Evolutionary conservation across 148 eudicot species (phyloP), one percentile per base, ranked within the genome.

Genomic region (Rhododendron griersonianum): DNA sequence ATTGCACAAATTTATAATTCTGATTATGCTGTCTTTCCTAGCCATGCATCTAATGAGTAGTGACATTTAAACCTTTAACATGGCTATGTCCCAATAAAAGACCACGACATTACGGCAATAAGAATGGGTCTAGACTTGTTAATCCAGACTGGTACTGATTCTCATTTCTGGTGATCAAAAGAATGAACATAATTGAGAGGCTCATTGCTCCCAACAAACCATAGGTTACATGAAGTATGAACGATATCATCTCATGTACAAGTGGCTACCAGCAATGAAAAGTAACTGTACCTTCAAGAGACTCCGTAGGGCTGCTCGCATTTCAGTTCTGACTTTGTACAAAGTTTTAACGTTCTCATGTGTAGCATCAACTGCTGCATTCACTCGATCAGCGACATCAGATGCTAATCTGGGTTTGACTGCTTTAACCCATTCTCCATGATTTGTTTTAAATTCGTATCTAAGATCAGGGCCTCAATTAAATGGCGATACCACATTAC

Each of bases 291-390:
- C 99, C 99, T 95, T 94, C 87, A 96, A 88, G 25, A 96, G 93
- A 83, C 88, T 85, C 84, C 90, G 94, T 74, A 96, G 85, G 83
- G 96, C 95, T 65, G 86, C 85, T 85, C 94, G 89, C 92, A 96
- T 86, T 87, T 96, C 99, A 3, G 89, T 87, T 90, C 95, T 93
- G 79, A 94, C 96, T 93, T 94, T 96, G 84, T 95, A 96, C 81
- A 95, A 84, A 83, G 61, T 59, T 87, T 93, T 96, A 25, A 93
- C 82, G 85, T 92, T 89, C 80, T 92, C 93, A 35, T 80, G 86
- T 25, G 87, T 81, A 75, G 92, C 82, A 86, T 83, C 87, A 61
- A 93, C 73, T 78, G 93, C 91, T 80, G 91, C 88, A 89, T 10
- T 88, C 85, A 92, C 90, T 87, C 82, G 91, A 84, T 82, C 88